Evolutionary conservation across 176 grass and related monocot species (phyloP).

Genomic region (Hsuehochloa calcarea): DNA sequence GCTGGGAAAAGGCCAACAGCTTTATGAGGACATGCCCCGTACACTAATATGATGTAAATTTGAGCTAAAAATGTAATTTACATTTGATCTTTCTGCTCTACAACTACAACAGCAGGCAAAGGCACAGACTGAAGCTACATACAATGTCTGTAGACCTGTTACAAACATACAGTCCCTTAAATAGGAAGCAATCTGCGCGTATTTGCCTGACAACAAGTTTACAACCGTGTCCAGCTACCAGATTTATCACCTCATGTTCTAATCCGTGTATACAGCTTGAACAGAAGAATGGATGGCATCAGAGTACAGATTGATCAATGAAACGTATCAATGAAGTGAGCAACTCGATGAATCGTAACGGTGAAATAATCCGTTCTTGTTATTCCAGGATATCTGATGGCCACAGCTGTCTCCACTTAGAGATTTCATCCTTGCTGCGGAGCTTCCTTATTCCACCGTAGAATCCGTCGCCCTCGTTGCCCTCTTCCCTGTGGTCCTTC

Average conservation of each 20-base stretch:
- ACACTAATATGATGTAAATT: constrained; percentile 16
- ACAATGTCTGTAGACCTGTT: constrained; percentile 3
- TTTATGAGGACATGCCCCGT: not conserved
- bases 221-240: constrained; percentile 40
- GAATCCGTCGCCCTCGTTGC: constrained; percentile 84
- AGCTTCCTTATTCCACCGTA: constrained; percentile 90
- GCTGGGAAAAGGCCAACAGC: not conserved
- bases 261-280: constrained; percentile 26
- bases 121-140: constrained; percentile 10
- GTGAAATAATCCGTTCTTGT: not conserved
- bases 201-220: constrained; percentile 27
- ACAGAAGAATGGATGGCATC: not conserved
- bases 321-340: constrained; percentile 10
- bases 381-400: constrained; percentile 82
- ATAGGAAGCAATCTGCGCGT: constrained; percentile 7
- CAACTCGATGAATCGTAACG: constrained; percentile 5
- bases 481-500: constrained; percentile 77
- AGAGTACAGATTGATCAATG: constrained; percentile 22
- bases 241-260: constrained; percentile 35
- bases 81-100: constrained; percentile 59
- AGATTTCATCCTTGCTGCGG: constrained; percentile 61
- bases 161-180: constrained; percentile 11
- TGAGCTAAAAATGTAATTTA: constrained; percentile 56
- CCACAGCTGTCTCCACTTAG: constrained; percentile 80
- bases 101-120: constrained; percentile 43